phyloP scores from a whole-genome alignment of 805 yeast species.

The Zygoascus flipseniorum region DNA sequence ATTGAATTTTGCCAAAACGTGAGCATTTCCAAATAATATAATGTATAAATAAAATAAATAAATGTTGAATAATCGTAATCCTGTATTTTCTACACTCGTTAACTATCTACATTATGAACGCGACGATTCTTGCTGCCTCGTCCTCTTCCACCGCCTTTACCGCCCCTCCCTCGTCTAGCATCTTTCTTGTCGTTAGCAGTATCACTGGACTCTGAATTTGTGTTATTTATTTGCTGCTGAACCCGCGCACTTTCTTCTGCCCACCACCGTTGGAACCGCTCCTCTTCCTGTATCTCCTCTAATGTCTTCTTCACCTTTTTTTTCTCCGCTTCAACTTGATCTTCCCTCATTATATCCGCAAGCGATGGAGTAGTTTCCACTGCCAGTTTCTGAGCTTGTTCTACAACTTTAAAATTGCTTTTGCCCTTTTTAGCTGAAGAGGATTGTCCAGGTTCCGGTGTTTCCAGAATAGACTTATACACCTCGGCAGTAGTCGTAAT shows the following conservation, averaged over 20 bases:
- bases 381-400: neutral
- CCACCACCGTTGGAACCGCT: constrained; percentile 87
- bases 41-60: too few species aligned
- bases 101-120: neutral
- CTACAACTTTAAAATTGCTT: neutral
- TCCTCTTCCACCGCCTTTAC: neutral
- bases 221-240: constrained; percentile 2
- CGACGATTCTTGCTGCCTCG: neutral
- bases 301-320: constrained; percentile 36
- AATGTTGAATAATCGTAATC: neutral
- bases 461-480: neutral
- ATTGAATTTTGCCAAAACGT: too few species aligned
- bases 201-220: neutral
- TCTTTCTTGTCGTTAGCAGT: neutral
- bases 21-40: too few species aligned
- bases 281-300: constrained; percentile 70
- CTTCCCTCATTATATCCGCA: constrained; percentile 28
- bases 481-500: neutral
- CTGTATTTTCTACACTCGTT: neutral
- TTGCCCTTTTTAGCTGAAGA: neutral
- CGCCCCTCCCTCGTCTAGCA: neutral
- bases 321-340: constrained; percentile 34
- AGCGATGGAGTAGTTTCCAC: constrained; percentile 6
- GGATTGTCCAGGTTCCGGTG: neutral
- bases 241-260: constrained; percentile 42